phyloP scores from a whole-genome alignment of 2,329 filamentous ascomycete species.

The Sarocladium brachiariae region DNA sequence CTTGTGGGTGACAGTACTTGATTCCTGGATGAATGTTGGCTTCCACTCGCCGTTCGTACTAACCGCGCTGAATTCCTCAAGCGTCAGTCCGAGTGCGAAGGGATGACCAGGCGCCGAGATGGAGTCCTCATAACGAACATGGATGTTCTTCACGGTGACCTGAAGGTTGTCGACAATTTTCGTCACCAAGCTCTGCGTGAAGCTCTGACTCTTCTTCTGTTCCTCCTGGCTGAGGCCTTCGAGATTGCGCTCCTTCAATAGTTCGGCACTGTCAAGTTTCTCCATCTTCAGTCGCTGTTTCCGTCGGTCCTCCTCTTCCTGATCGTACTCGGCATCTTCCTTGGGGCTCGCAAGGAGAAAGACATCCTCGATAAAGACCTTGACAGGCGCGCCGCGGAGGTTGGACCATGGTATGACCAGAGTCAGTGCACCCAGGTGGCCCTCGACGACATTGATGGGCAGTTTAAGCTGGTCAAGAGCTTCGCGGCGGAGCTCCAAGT shows the following conservation, averaged over 20 bases:
- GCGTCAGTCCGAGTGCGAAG: conserved; percentile 84
- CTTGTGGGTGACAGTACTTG: conserved; percentile 79
- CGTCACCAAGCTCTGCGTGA: conserved; percentile 88
- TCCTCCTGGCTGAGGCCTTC: conserved; percentile 93
- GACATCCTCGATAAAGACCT: conserved; percentile 93
- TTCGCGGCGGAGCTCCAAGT: conserved; percentile 88
- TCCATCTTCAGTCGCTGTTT: conserved; percentile 96
- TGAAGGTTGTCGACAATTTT: conserved; percentile 99
- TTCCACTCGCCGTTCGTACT: conserved; percentile 95
- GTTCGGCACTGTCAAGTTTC: conserved; percentile 91
- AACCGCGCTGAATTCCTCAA: conserved; percentile 94
- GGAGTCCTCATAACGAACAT: conserved; percentile 95
- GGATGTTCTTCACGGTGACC: conserved; percentile 96
- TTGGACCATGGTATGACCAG: conserved; percentile 97
- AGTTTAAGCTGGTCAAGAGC: conserved; percentile 95
- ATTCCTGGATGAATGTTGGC: conserved; percentile 90
- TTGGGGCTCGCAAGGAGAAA: conserved; percentile 92
- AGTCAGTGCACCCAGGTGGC: conserved; percentile 86
- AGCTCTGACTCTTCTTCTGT: conserved; percentile 95
- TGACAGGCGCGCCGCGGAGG: conserved; percentile 85
- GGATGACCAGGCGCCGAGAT: conserved; percentile 92
- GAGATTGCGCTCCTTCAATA: conserved; percentile 85
- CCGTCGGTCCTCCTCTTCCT: conserved; percentile 83
- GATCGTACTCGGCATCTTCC: conserved; percentile 88
- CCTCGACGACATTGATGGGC: conserved; percentile 92